These are phyloP conservation scores for Abelmoschus esculentus DNA, from an alignment of 345 rosid species.

Conservation along the genomic window DNA sequence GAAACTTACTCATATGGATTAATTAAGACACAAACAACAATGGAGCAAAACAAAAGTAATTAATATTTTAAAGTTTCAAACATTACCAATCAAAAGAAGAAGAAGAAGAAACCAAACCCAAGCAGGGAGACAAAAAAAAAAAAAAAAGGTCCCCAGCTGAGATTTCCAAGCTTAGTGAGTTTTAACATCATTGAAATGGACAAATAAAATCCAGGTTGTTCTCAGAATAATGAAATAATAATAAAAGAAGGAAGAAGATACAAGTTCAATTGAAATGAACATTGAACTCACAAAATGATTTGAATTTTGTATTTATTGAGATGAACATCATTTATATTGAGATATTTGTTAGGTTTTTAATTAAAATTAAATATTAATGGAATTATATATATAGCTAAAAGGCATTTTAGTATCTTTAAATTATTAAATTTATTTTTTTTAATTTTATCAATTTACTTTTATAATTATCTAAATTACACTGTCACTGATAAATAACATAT, in stretches of 20 bases:
- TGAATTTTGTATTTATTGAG: too few relatives aligned
- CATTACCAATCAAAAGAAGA: conserved; percentile 14
- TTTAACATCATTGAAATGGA: conserved; percentile 6
- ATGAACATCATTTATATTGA: too few relatives aligned
- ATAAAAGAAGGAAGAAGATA: not conserved
- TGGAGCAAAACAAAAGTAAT: conserved; percentile 1
- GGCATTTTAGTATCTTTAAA: too few relatives aligned
- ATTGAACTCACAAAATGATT: too few relatives aligned
- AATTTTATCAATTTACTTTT: too few relatives aligned
- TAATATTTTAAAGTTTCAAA: conserved; percentile 13
- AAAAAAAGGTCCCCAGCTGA: conserved; percentile 20
- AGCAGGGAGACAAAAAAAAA: not conserved
- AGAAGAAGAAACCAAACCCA: not conserved
- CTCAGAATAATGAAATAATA: not conserved
- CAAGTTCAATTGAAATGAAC: too few relatives aligned
- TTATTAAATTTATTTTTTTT: too few relatives aligned
- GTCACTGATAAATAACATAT: too few relatives aligned
- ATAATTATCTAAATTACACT: too few relatives aligned
- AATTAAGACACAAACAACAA: conserved; percentile 10
- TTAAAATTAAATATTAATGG: too few relatives aligned
- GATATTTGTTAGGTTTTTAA: too few relatives aligned
- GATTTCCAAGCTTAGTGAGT: conserved; percentile 17
- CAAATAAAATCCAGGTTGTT: conserved; percentile 8
- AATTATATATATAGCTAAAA: too few relatives aligned
- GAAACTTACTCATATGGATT: conserved; percentile 9